Base-by-base conservation (phyloP, 495 filamentous ascomycete species). In the Terfezia claveryi region DNA sequence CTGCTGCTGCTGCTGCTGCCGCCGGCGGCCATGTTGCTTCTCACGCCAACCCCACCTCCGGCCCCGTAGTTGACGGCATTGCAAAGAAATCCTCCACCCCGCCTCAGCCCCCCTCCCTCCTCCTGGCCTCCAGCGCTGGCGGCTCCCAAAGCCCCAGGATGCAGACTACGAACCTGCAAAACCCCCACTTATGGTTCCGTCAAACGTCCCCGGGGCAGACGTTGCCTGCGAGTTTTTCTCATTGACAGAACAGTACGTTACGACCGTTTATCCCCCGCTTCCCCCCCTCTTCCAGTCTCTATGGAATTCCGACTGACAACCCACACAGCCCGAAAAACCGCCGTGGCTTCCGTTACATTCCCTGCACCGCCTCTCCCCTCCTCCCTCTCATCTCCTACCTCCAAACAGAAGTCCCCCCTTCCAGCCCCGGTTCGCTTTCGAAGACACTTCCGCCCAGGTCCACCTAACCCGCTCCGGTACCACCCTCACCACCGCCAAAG, bases 311-410 rank as follows among this genome's bases (percentile, higher is more conserved):
- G 27, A 7, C 41, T 46, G 8, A 46, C 41, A 14, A 4, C 41
- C 41, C 23, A 46, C 83, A 79, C 58, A 95, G 94, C 61, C 89
- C 91, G 64, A 87, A 87, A 68, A 84, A 79, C 46, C 63, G 63
- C 12, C 59, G 63, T 10, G 63, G 63, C 2, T 96, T 84, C 59
- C 81, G 85, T 38, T 99, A 96, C 66, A 83, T 75, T 38, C 86
- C 88, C 58, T 92, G 86, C 63, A 86, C 95, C 56, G 85, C 87
- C 53, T 91, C 95, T 60, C 81, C 83, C 0, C 73, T 73, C 16
- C 92, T 96, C 55, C 80, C 82, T 8, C 83, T 87, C 53, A 87
- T 87, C 62, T 92, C 87, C 69, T 87, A 85, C 65, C 82, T 91
- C 51, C 83, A 85, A 56, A 85, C 87, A 23, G 92, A 96, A 66